Conservation (phyloP, 1,284 basidiomycete species). For the Flammula alnicola region DNA sequence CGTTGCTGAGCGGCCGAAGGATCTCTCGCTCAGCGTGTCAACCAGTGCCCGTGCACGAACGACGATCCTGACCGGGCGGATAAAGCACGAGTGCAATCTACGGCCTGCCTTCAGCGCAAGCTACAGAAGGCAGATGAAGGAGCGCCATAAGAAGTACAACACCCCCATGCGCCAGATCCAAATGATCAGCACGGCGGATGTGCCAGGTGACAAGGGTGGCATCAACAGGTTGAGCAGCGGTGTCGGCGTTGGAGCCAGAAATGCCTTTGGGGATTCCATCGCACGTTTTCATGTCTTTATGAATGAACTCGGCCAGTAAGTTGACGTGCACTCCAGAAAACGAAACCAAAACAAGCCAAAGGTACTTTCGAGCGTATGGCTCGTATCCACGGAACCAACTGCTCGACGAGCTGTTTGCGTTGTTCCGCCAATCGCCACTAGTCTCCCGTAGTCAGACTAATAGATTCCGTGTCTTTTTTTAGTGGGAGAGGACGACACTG, state of each 20-base stretch:
- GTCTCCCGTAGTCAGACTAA: too few species aligned
- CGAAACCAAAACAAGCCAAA: constrained; percentile 67
- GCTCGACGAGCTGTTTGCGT: constrained; percentile 81
- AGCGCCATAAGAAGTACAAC: constrained; percentile 63
- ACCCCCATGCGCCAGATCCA: constrained; percentile 62
- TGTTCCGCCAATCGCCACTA: constrained; percentile 84
- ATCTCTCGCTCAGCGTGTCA: constrained; percentile 48
- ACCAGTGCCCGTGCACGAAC: constrained; percentile 59
- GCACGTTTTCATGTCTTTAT: constrained; percentile 44
- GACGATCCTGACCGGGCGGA: constrained; percentile 73
- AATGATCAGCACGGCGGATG: constrained; percentile 61
- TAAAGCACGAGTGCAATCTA: constrained; percentile 76
- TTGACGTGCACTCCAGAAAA: constrained; percentile 46
- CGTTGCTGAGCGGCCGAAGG: constrained; percentile 75
- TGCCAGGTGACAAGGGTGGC: constrained; percentile 64
- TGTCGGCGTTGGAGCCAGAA: constrained; percentile 47
- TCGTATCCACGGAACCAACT: constrained; percentile 88
- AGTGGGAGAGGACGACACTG: too few species aligned
- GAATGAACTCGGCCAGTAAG: background rate
- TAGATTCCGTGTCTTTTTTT: too few species aligned
- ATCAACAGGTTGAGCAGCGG: constrained; percentile 70
- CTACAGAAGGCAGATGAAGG: constrained; percentile 69
- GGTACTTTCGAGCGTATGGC: constrained; percentile 87
- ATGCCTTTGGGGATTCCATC: constrained; percentile 62
- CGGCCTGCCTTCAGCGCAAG: constrained; percentile 64